Evolutionary conservation across 805 yeast species (phyloP), one percentile per base, ranked within the genome.

Genomic region (Kazachstania psychrophila): DNA sequence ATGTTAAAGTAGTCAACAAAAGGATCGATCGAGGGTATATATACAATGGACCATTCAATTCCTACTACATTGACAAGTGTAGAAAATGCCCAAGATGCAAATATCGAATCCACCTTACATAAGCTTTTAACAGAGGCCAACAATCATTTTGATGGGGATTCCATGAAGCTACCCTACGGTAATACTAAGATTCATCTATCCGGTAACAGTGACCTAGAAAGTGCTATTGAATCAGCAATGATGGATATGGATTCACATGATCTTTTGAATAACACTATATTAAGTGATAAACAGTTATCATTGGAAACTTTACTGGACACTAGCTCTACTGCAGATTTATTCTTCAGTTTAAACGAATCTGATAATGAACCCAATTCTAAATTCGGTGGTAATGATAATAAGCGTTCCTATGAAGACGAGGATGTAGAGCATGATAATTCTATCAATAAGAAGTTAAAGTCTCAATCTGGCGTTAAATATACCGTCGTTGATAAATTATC

Each of bases 251-350:
- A 33, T 28, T 30, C 39, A n/a, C 27, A 24, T 16, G 46, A 39
- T 19, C 10, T 44, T 6, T 31, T 42, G 13, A 49, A 43, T 29
- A 35, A 42, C 8, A 47, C 44, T 28, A 35, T 44, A 3, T 36
- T 38, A 15, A 40, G 41, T 17, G 44, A 42, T 28, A 50, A 49
- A 28, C 45, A 46, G 36, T 39, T 52, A 11, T 48, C 53, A 11
- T 36, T 52, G 25, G 57, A 52, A n/a, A 42, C 45, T 25, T 34
- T 51, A 24, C 34, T 51, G 19, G 48, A 40, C 26, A 43, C 39
- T 18, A 48, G 40, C 23, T 33, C 38, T 11, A 39, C 38, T 24
- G 23, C 47, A 3, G 44, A 39, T 20, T 34, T 48, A 13, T 23
- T 43, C 10, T 43, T 46, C 33, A 49, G 41, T 28, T 18, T 48